Evolutionary conservation across 2,329 filamentous ascomycete genomes (phyloP), one percentile per base, ranked within the genome.

Genomic region (Aureobasidium sp.): DNA sequence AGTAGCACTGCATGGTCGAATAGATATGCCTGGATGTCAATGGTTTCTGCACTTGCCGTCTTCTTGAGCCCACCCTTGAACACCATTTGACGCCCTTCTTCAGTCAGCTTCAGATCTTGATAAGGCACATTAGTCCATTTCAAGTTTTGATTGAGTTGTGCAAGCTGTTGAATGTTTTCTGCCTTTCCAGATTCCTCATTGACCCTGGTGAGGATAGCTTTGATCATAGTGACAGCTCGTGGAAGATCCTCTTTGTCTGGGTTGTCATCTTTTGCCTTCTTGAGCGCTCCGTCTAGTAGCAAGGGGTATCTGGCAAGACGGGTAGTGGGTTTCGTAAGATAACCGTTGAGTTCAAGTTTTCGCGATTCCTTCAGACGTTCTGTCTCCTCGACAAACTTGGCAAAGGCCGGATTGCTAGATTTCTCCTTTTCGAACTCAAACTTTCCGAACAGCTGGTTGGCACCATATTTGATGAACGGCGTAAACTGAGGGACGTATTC

Each of bases 371-470:
- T 97, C 68, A 96, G 84, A 63, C 94, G 84, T 75, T 99, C 94
- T 6, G 95, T 96, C 74, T 97, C 92, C 67, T 99, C 94, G 29
- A 97, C 94, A 68, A 97, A 97, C 70, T 89, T 90, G 57, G 88
- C 80, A 73, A 99, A 99, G 44, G 84, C 84, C 1, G 87, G 84
- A 70, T 99, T 99, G 62, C 86, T 84, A 17, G 89, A 87, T 68
- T 94, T 90, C 77, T 99, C 94, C 70, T 94, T 94, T 76, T 99
- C 94, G 72, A 97, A 99, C 72, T 97, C 94, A 71, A 93, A 97
- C 75, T 99, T 97, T 68, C 90, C 94, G 73, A 96, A 95, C 51
- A 99, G 80, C 75, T 99, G 94, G 72, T 92, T 96, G 44, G 93
- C 90, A 70, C 94, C 94, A 71, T 99, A 99, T 70, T 89, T 86